Evolutionary conservation across 768 basidiomycete species (phyloP).

Genomic region (Agaricus subrufescens): DNA sequence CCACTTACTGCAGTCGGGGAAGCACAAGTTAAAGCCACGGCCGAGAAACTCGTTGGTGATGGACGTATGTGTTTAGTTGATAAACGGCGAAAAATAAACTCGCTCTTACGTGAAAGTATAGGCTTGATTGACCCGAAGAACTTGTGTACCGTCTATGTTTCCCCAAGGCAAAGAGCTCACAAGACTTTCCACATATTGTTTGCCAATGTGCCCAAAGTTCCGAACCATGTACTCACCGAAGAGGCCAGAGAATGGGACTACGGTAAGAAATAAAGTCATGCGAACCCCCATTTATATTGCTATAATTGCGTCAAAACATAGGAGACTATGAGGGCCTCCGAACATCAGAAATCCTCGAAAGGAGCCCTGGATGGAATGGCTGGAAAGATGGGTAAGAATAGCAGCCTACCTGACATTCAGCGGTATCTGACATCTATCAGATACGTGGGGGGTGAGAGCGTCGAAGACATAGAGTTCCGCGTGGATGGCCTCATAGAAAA

Average conservation of each 20-base stretch:
- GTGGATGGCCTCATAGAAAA: slow-evolving; percentile 74
- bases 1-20: slow-evolving; percentile 79
- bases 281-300: too few species aligned
- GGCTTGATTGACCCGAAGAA: slow-evolving; percentile 77
- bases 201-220: slow-evolving; percentile 32
- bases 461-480: slow-evolving; percentile 70
- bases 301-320: slow-evolving; percentile 10
- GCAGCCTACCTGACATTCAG: background rate
- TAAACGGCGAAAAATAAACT: background rate
- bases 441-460: slow-evolving; percentile 86
- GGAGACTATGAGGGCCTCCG: slow-evolving; percentile 85
- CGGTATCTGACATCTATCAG: slow-evolving; percentile 28
- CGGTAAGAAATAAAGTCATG: slow-evolving; percentile 24
- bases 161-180: slow-evolving; percentile 84
- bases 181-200: slow-evolving; percentile 84
- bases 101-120: slow-evolving; percentile 19
- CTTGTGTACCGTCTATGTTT: slow-evolving; percentile 71
- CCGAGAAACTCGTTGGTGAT: slow-evolving; percentile 64
- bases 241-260: slow-evolving; percentile 86
- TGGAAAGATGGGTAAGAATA: slow-evolving; percentile 73
- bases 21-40: slow-evolving; percentile 61
- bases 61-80: slow-evolving; percentile 51
- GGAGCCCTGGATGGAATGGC: slow-evolving; percentile 65
- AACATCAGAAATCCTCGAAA: slow-evolving; percentile 70
- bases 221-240: slow-evolving; percentile 57